Base-by-base conservation (phyloP, 73 alveolate species). In the Stentor roeselii region DNA sequence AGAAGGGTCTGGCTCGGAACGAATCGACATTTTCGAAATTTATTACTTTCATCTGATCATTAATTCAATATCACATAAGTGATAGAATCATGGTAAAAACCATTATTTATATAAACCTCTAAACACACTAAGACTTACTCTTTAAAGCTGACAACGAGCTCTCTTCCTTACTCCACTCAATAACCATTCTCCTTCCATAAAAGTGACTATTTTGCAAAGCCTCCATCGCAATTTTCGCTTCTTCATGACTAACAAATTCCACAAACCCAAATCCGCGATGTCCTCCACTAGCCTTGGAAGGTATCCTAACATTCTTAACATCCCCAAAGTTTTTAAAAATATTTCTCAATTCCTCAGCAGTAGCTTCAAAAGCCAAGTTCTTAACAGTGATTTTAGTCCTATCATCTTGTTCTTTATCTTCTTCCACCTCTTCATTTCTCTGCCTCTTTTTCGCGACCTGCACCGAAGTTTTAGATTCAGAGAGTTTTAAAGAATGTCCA, bases 221-320 rank as follows among this genome's bases (percentile, higher is more conserved):
- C 60, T 90, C 91, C 83, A 93, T 91, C 2, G 99, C 99, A 76
- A 88, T 89, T 90, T 93, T 90, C 3, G 99, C 99, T 75, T 97
- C 99, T 82, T 97, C 99, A 75, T 84, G 92, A 42, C 94, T 91
- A 60, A 93, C 90, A 87, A 97, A 97, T 86, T 95, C 98, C 59
- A 96, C 98, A 85, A 97, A 97, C 14, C 97, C 99, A 91, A 97
- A 97, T 32, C 99, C 99, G 92, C 99, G 89, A 59, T 85, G 82
- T 11, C 88, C 85, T 3, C 98, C 95, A 87, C 92, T 91, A 31
- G 92, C 89, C 88, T 97, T 97, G 85, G 89, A 85, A 60, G 99
- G 99, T 38, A 95, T 86, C 86, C 99, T 93, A 60, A 97, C 95
- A 74, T 89, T 91, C 90, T 96, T 97, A 34, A 97, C 91, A 61